These are phyloP conservation scores for Eucalyptus coolabah DNA, from an alignment of 345 rosid genomes.

Conservation along the genomic window DNA sequence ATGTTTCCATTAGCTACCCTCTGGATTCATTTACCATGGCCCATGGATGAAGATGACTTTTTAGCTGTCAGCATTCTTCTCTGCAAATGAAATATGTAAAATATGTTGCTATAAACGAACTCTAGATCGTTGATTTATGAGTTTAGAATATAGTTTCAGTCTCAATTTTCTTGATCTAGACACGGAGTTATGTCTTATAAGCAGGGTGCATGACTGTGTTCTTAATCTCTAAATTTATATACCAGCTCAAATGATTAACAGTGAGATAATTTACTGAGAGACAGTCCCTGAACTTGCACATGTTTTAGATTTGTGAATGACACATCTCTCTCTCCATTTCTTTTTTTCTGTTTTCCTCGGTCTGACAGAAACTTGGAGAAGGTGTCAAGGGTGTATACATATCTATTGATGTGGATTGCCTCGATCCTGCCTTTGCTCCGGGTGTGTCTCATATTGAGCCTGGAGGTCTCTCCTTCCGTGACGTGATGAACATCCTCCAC, in stretches of 20 bases:
- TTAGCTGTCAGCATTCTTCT: not conserved
- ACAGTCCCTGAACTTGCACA: not conserved
- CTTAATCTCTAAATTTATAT: not conserved
- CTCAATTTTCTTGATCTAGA: not conserved
- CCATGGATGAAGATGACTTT: not conserved
- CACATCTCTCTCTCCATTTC: not conserved
- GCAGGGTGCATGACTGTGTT: not conserved
- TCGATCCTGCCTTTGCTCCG: conserved; percentile 97
- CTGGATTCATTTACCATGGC: not conserved
- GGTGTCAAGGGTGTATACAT: conserved; percentile 93
- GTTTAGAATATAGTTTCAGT: not conserved
- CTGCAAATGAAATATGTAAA: not conserved
- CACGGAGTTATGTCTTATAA: not conserved
- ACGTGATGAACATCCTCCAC: conserved; percentile 84
- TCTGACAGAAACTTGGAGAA: conserved; percentile 87
- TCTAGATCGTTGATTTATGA: not conserved
- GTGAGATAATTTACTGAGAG: not conserved
- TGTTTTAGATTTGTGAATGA: not conserved
- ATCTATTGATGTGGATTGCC: conserved; percentile 87
- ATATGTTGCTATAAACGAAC: not conserved
- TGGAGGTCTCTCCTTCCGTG: conserved; percentile 94
- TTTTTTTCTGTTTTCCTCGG: not conserved
- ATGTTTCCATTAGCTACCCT: not conserved
- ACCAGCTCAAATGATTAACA: not conserved
- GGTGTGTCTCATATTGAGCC: conserved; percentile 99